Percentiles rank a stretch among this genome's conserved stretches.
Evolutionary conservation across 2,329 filamentous ascomycete genomes (phyloP).

Genomic region (Annulohypoxylon truncatum): DNA sequence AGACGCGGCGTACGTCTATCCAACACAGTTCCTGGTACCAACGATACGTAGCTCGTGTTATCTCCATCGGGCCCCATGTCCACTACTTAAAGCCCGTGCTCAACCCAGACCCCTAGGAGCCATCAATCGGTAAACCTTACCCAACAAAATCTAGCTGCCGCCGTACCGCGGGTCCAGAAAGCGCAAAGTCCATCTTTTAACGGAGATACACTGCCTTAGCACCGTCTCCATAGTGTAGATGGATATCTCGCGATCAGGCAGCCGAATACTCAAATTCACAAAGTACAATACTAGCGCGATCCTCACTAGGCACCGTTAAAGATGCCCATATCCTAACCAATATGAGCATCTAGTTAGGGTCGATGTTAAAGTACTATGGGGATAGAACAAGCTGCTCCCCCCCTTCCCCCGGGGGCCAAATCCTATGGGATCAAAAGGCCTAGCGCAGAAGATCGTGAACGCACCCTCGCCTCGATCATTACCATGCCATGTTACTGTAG

Average conservation of each 20-base stretch:
- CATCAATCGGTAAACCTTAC: not conserved
- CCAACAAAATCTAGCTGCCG: not conserved
- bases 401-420: not conserved
- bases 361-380: not conserved
- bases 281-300: not conserved
- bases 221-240: too few relatives aligned
- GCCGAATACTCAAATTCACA: not conserved
- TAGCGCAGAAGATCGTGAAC: not conserved
- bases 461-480: not conserved
- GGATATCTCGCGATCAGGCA: constrained; percentile 1
- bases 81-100: not conserved
- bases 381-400: not conserved
- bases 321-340: not conserved
- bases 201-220: constrained; percentile 1
- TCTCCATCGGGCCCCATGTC: not conserved
- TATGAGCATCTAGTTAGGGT: not conserved
- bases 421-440: not conserved
- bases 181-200: not conserved
- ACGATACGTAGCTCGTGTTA: not conserved
- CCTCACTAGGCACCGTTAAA: not conserved
- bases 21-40: not conserved
- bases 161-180: not conserved
- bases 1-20: constrained; percentile 17
- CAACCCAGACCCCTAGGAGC: not conserved
- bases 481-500: not conserved